Base-by-base conservation (phyloP, 2,329 filamentous ascomycete species). In the Alternaria novae-zelandiae region DNA sequence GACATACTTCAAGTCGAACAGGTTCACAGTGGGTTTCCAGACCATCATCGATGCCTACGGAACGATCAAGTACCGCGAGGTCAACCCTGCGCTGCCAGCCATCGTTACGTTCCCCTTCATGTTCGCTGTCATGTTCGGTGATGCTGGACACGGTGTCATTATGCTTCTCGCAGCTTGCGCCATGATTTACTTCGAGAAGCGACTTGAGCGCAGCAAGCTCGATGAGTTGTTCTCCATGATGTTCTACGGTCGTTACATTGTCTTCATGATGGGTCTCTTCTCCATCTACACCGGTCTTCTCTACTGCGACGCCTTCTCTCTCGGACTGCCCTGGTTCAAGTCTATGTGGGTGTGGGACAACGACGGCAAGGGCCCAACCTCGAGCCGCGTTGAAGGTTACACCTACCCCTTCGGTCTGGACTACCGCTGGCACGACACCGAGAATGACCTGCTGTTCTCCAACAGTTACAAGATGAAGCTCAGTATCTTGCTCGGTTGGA, bases 391-490 rank as follows among this genome's bases (percentile, higher is more conserved):
- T 61, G 83, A 88, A 51, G 87, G 87, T 63, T 94, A 97, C 82
- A 91, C 94, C 55, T 99, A 97, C 80, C 95, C 96, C 15, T 97
- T 99, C 77, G 96, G 96, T 71, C 83, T 99, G 64, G 96, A 99
- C 78, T 97, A 91, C 90, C 92, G 91, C 76, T 99, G 96, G 96
- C 96, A 99, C 79, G 94, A 91, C 64, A 91, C 94, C 12, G 95
- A 98, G 75, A 99, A 99, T 75, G 91, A 96, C 65, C 86, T 99
- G 20, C 87, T 99, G 54, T 99, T 99, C 84, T 91, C 89, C 80
- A 99, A 99, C 90, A 96, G 92, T 82, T 96, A 96, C 87, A 99
- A 99, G 90, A 99, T 99, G 96, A 99, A 99, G 86, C 92, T 99
- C 83, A 96, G 93, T 84, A 97, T 99, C 78, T 88, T 99, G 70